Base-by-base conservation (phyloP, 257 asterid genomes). In the Gardenia jasminoides region DNA sequence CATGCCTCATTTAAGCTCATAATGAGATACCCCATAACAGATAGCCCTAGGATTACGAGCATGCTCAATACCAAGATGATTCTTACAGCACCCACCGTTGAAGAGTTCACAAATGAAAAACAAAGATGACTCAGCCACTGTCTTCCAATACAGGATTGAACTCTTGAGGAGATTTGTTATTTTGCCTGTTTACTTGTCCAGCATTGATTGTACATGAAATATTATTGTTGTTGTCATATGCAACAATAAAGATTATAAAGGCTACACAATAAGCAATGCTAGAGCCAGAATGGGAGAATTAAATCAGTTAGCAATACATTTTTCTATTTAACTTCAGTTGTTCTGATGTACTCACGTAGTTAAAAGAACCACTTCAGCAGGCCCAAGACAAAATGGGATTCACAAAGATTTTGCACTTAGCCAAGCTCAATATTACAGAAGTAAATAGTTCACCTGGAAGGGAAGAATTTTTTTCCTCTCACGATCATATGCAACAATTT, bases 401-500 rank as follows among this genome's bases (percentile, higher is more conserved):
- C 12, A 30, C 36, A 64, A 28, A 75, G 15, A 24, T 41, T 31
- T 30, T 54, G 44, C 28, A 54, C 33, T 30, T 43, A 59, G 66
- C 44, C 31, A 39, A 61, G 33, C 15, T 3, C 44, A 72, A n/a
- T n/a, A 58, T 33, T n/a, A 3, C 6, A 47, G 47, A 56, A 67
- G 56, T n/a, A 13, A 74, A 59, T 22, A 33, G 47, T 20, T 75
- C 76, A 96, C 99, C 98, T 96, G 97, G 80, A 96, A 96, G 62
- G 99, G 97, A 79, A 83, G 92, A 78, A 96, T 96, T 85, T 87
- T 96, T 85, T 91, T 96, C 79, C 93, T 92, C 89, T 92, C 95
- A 54, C 94, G 97, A 66, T 93, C 97, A 28, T 86, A 93, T 79
- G 98, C 99, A 84, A 96, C 99, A 84, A 93, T 85, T 86, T 96